Conservation (phyloP, 2,329 filamentous ascomycete species). For the Apiospora saccharicola region DNA sequence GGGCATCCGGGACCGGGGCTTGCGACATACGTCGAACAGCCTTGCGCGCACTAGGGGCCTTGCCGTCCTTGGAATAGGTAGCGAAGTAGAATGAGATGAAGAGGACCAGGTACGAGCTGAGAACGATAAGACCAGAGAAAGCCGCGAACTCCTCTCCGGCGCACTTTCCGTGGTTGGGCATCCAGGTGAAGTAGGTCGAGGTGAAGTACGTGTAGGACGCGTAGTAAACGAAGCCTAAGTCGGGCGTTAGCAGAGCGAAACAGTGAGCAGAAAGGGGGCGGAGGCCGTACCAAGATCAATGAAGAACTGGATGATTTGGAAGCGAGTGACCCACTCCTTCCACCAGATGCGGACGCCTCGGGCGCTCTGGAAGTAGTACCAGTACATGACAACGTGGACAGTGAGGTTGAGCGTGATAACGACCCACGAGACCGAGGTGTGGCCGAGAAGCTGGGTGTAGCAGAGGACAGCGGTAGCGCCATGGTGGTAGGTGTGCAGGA, state of each 20-base stretch:
- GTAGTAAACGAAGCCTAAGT: slow-evolving; percentile 92
- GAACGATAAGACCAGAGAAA: slow-evolving; percentile 87
- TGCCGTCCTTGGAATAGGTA: slow-evolving; percentile 90
- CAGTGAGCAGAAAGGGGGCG: not conserved
- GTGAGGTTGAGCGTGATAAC: slow-evolving; percentile 90
- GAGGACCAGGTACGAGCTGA: slow-evolving; percentile 94
- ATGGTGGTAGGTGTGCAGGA: slow-evolving; percentile 99
- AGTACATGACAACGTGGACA: slow-evolving; percentile 99
- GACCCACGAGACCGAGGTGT: slow-evolving; percentile 94
- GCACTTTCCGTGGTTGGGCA: slow-evolving; percentile 86
- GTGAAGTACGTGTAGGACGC: slow-evolving; percentile 99
- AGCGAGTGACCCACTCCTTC: slow-evolving; percentile 99
- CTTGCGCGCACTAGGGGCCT: slow-evolving; percentile 82
- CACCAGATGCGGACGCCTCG: slow-evolving; percentile 97
- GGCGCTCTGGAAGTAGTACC: slow-evolving; percentile 99
- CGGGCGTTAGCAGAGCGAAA: not conserved
- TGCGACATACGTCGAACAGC: slow-evolving; percentile 71
- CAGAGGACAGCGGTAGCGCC: slow-evolving; percentile 95
- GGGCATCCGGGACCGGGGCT: slow-evolving; percentile 80
- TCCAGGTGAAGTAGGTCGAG: slow-evolving; percentile 84
- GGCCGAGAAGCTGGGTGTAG: slow-evolving; percentile 95
- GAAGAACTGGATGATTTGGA: slow-evolving; percentile 97
- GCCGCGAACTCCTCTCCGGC: slow-evolving; percentile 97
- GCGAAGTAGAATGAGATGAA: slow-evolving; percentile 99
- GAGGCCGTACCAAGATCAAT: slow-evolving; percentile 84